Evolutionary conservation across 225 moss, liverwort and hornwort species (phyloP).

Genomic region (Straminergon stramineum): DNA sequence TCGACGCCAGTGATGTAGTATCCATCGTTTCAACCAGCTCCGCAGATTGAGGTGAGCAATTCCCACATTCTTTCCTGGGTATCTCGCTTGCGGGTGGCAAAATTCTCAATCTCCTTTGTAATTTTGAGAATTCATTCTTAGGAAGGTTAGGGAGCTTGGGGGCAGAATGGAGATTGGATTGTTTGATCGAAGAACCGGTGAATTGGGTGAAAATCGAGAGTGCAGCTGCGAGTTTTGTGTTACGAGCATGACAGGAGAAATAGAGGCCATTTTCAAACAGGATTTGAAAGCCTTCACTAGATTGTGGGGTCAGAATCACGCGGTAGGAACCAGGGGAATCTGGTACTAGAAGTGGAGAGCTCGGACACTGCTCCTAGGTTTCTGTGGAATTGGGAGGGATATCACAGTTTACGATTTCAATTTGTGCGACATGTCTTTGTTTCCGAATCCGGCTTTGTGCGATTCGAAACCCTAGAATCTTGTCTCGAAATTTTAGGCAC

Average conservation of each 20-base stretch:
- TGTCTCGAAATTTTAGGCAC: neutral
- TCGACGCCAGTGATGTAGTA: neutral
- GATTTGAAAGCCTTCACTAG: neutral
- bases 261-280: neutral
- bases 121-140: neutral
- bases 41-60: neutral
- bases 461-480: neutral
- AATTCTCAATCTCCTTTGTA: neutral
- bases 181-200: neutral
- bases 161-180: neutral
- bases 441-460: neutral
- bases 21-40: neutral
- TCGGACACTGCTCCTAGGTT: neutral
- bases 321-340: neutral
- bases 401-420: neutral
- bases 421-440: neutral
- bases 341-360: neutral
- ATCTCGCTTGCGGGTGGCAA: neutral
- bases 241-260: neutral
- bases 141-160: neutral
- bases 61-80: neutral
- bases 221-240: neutral
- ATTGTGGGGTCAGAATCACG: neutral
- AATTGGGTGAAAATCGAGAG: neutral
- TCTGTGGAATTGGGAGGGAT: neutral